Percentiles rank a stretch among this genome's conserved stretches.
Evolutionary conservation across 768 basidiomycete species (phyloP).

Genomic region (Lanmaoa pseudosensibilis): DNA sequence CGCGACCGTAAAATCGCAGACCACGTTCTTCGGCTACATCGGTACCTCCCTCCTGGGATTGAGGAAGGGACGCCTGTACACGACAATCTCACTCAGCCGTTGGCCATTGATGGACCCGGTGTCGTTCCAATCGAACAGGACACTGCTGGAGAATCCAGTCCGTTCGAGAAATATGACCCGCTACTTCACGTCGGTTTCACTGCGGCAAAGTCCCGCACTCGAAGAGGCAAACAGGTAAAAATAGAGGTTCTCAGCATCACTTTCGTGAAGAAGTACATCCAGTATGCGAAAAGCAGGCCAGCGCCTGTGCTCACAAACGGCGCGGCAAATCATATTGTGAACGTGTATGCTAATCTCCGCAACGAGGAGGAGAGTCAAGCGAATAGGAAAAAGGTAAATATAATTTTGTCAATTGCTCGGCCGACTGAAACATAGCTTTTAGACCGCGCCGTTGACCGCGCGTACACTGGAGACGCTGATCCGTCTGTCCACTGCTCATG

Average conservation of each 20-base stretch:
- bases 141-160: slow-evolving; percentile 48
- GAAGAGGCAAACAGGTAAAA: slow-evolving; percentile 58
- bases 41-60: slow-evolving; percentile 92
- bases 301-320: slow-evolving; percentile 87
- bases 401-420: not conserved
- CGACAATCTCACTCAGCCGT: slow-evolving; percentile 84
- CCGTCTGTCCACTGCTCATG: slow-evolving; percentile 96
- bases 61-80: slow-evolving; percentile 93
- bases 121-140: slow-evolving; percentile 40
- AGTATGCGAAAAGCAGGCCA: slow-evolving; percentile 90
- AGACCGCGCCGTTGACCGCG: slow-evolving; percentile 97
- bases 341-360: slow-evolving; percentile 86
- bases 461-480: slow-evolving; percentile 98
- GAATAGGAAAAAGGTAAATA: slow-evolving; percentile 77
- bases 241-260: slow-evolving; percentile 88
- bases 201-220: slow-evolving; percentile 47
- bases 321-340: slow-evolving; percentile 91
- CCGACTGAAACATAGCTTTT: slow-evolving; percentile 15
- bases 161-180: slow-evolving; percentile 96
- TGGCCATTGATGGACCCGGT: slow-evolving; percentile 80
- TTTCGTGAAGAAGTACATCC: slow-evolving; percentile 98
- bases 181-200: slow-evolving; percentile 85
- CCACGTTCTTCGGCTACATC: slow-evolving; percentile 95
- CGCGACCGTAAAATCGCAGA: slow-evolving; percentile 94
- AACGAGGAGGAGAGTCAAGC: slow-evolving; percentile 86